Evolutionary conservation across 2,329 filamentous ascomycete species (phyloP), one percentile per base, ranked within the genome.

Genomic region (Diaporthe ampelina): DNA sequence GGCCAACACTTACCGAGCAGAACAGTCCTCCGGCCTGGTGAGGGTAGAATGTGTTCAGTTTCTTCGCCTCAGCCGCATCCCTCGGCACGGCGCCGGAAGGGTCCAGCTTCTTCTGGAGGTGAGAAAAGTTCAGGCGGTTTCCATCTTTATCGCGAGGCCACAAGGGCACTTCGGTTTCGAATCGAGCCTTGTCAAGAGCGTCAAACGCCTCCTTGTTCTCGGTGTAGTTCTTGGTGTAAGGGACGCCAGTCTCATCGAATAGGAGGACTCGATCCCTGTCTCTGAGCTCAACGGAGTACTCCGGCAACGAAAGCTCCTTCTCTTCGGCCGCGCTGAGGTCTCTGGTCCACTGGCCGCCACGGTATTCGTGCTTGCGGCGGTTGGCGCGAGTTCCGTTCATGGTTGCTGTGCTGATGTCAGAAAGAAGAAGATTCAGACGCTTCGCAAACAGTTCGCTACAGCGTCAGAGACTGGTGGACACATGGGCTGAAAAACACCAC

Each of bases 311-410:
- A 7, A 63, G 13, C 57, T 63, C 70, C 19, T 63, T 43, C 19
- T 35, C 8, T 5, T 72, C 70, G 6, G 24, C 26, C 19, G 43
- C 3, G 10, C 10, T 45, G 15, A 72, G 45, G 6, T 56, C 8
- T 15, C 45, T 50, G 57, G n/a, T 9, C 7, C 4, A 17, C 37
- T 52, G 32, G 5, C 57, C 57, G 21, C 45, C 70, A 29, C 57
- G 57, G 45, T 61, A 72, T 11, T 32, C 15, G 24, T 52, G 57
- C 6, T 32, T 24, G 11, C 57, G 45, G 9, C 57, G 59, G 43
- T 61, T 61, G 26, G 48, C 10, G n/a, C 70, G 70, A 19, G 26
- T 52, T 40, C 59, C 50, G 17, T 61, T 63, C 70, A 72, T 72
- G 45, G 24, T 35, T 45, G 48, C 70, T 72, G n/a, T 32, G 3